phyloP scores from a whole-genome alignment of 78 protist genomes.

The Polysphondylium violaceum region DNA sequence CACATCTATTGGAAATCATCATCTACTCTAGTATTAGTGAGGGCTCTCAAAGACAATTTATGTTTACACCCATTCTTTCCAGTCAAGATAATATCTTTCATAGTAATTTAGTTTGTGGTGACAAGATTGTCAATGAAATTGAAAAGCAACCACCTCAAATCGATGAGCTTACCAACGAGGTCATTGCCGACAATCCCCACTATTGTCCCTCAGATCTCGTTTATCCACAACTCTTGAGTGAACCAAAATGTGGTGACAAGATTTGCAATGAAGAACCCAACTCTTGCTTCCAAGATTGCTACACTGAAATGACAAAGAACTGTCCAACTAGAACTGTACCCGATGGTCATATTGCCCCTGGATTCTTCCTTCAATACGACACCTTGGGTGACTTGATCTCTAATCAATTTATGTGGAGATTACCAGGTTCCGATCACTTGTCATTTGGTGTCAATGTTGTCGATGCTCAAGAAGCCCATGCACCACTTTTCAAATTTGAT shows the following conservation, averaged over 20 bases:
- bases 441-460: constrained; percentile 33
- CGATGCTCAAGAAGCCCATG: background rate
- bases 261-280: constrained; percentile 1
- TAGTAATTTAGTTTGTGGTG: constrained; percentile 21
- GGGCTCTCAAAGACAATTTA: background rate
- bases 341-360: constrained; percentile 9
- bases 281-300: constrained; percentile 1
- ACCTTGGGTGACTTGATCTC: constrained; percentile 7
- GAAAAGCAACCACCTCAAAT: too few species aligned
- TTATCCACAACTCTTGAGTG: too few species aligned
- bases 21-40: background rate
- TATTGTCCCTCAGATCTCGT: too few species aligned
- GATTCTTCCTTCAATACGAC: background rate
- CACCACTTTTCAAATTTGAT: constrained; percentile 15
- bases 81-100: background rate
- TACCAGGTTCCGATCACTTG: constrained; percentile 35
- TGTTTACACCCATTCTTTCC: background rate
- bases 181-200: too few species aligned
- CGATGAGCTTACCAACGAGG: too few species aligned
- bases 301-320: background rate
- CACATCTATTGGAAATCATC: too few species aligned
- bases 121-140: background rate
- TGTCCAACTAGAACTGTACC: constrained; percentile 17
- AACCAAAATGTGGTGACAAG: background rate
- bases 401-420: constrained; percentile 18